Evolutionary conservation across 495 filamentous ascomycete genomes (phyloP).

Genomic region (Aspergillus egyptiacus): DNA sequence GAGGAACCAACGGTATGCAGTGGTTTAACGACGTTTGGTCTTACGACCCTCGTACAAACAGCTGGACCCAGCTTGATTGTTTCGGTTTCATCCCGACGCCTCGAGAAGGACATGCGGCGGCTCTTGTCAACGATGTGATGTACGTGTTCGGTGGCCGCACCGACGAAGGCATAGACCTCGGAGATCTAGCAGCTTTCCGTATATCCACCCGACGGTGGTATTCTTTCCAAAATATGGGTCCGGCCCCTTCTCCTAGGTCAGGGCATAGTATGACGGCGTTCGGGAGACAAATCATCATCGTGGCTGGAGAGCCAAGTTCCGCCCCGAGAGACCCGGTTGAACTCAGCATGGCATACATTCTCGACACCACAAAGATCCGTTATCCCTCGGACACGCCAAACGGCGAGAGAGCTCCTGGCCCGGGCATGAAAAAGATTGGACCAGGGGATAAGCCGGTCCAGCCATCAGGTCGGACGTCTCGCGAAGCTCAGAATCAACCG

Average conservation of each 20-base stretch:
- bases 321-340: slow-evolving; percentile 72
- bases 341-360: slow-evolving; percentile 79
- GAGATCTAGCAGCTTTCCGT: slow-evolving; percentile 91
- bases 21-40: slow-evolving; percentile 99
- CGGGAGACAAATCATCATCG: slow-evolving; percentile 82
- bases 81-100: slow-evolving; percentile 94
- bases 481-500: slow-evolving; percentile 56
- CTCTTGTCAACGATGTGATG: slow-evolving; percentile 95
- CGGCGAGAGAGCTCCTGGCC: slow-evolving; percentile 28
- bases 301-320: slow-evolving; percentile 91
- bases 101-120: slow-evolving; percentile 90
- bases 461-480: slow-evolving; percentile 43
- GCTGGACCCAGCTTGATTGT: slow-evolving; percentile 85
- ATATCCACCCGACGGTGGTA: slow-evolving; percentile 93
- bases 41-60: slow-evolving; percentile 76
- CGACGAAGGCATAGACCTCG: slow-evolving; percentile 83
- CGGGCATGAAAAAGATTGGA: slow-evolving; percentile 34
- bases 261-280: slow-evolving; percentile 97
- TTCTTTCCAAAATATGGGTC: slow-evolving; percentile 99
- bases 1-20: slow-evolving; percentile 84
- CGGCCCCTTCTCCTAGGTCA: slow-evolving; percentile 84
- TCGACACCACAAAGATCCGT: slow-evolving; percentile 92
- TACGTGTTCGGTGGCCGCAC: slow-evolving; percentile 98
- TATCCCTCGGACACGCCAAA: slow-evolving; percentile 75
- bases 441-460: slow-evolving; percentile 29